These are phyloP conservation scores for Pseudonitzschia multiseries DNA, from an alignment of 108 stramenopile genomes.

Conservation along the genomic window DNA sequence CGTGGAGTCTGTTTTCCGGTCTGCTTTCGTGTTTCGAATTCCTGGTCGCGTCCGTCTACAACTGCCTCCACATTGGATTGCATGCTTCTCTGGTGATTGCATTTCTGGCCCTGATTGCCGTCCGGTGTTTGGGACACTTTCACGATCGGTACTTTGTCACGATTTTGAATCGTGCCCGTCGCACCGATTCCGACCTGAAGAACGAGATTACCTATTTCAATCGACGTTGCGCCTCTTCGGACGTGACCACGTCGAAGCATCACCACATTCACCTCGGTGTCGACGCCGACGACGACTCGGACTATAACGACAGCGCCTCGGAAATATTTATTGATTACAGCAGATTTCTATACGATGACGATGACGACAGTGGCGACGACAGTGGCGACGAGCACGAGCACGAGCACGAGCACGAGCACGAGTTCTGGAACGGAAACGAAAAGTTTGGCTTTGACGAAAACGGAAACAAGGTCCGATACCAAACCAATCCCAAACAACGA, in stretches of 20 bases:
- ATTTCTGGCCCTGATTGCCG: constrained; percentile 23
- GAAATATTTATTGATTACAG: not conserved
- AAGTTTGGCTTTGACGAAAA: too few species aligned
- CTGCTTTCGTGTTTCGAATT: too few species aligned
- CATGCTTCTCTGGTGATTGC: constrained; percentile 17
- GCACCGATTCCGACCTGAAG: constrained; percentile 41
- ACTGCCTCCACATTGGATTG: not conserved
- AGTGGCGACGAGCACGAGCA: too few species aligned
- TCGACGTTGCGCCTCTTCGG: constrained; percentile 34
- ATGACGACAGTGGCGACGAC: not conserved
- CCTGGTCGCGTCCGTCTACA: constrained; percentile 3
- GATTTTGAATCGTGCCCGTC: constrained; percentile 38
- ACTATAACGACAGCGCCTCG: not conserved
- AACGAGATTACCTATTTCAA: constrained; percentile 62
- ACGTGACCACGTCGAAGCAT: constrained; percentile 28
- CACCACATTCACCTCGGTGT: constrained; percentile 7
- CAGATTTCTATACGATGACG: not conserved
- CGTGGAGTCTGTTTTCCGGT: too few species aligned
- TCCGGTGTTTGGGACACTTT: constrained; percentile 27
- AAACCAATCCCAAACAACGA: not conserved
- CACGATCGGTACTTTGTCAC: constrained; percentile 47
- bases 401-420: not conserved
- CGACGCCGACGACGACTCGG: too few species aligned
- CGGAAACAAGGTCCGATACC: not conserved
- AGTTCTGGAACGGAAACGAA: too few species aligned